A percentile compares a stretch with the other conserved stretches of the same genome.
phyloP scores from a whole-genome alignment of 345 rosid genomes.

The Eucalyptus camaldulensis region DNA sequence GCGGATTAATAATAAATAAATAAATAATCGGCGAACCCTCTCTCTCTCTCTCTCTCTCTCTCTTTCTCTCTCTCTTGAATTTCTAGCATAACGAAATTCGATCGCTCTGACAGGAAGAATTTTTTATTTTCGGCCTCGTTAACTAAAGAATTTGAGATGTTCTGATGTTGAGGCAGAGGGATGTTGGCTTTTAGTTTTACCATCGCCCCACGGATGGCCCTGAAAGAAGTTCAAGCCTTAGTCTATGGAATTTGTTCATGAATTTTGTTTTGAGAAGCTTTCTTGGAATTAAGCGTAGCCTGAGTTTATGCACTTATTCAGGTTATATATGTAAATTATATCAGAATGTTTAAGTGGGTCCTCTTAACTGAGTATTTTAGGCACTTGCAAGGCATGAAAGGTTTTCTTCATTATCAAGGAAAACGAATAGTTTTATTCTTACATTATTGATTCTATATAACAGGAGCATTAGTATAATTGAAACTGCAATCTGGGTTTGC shows the following conservation, averaged over 20 bases:
- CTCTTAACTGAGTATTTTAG: neutral
- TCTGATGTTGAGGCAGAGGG: neutral
- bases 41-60: no score
- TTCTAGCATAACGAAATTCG: neutral
- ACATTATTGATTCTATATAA: neutral
- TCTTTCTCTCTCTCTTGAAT: neutral
- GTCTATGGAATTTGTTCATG: no score
- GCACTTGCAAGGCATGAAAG: neutral
- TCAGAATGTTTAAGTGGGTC: no score
- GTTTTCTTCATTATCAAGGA: no score
- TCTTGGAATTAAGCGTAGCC: no score
- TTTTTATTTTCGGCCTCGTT: neutral
- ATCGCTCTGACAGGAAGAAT: neutral
- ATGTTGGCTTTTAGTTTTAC: no score
- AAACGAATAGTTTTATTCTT: no score
- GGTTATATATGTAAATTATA: no score
- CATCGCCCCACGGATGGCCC: no score
- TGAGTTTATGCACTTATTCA: no score
- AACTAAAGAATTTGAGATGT: neutral
- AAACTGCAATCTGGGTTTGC: neutral
- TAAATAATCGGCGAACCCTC: neutral
- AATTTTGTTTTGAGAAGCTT: no score
- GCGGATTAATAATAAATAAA: neutral
- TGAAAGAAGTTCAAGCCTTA: no score
- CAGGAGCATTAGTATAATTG: neutral